Base-by-base conservation (phyloP, 495 filamentous ascomycete species). In the Talaromyces trachyspermus region DNA sequence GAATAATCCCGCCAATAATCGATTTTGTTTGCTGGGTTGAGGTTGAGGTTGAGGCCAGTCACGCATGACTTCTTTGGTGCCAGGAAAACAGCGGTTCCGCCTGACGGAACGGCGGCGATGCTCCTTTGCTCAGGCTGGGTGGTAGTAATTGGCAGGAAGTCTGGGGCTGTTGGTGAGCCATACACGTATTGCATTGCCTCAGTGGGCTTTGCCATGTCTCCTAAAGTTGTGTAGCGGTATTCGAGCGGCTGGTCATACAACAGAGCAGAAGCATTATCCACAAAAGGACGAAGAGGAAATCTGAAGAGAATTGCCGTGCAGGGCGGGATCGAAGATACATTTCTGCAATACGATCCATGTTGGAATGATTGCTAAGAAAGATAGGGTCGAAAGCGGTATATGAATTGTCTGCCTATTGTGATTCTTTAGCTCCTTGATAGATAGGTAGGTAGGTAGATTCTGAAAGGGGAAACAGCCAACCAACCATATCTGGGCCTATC, bases 351-450 rank as follows among this genome's bases (percentile, higher is more conserved):
- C 51, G 51, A 39, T 54, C 51, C 18, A 54, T n/a, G 30, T 54
- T 54, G 11, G 38, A 15, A 48, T 54, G 51, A 20, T 30, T 32
- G 12, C 25, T 47, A 18, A 52, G 50, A 29, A 54, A 54, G 26
- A 54, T 32, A 0, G 51, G 51, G 36, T 54, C 51, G 18, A 54
- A 53, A 2, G 49, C 51, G 8, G 49, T 48, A 41, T 54, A 54
- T 14, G 51, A 42, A 40, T 53, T 53, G 40, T 54, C 50, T 10
- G 49, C 48, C 48, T 50, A 15, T 50, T 40, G 36, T 14, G 14
- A 22, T 7, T 40, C 7, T 6, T 40, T 15, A 17, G 36, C n/a
- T 17, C 10, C 36, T 40, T 14, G 36, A 15, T 40, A 6, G 19
- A 40, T 10, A n/a, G n/a, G n/a, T n/a, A n/a, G n/a, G n/a, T n/a